Percentiles rank a stretch among this genome's conserved stretches.
These are phyloP conservation scores for Cetraspora pellucida DNA, from an alignment of 192 early-diverging fungal genomes.

Conservation along the genomic window DNA sequence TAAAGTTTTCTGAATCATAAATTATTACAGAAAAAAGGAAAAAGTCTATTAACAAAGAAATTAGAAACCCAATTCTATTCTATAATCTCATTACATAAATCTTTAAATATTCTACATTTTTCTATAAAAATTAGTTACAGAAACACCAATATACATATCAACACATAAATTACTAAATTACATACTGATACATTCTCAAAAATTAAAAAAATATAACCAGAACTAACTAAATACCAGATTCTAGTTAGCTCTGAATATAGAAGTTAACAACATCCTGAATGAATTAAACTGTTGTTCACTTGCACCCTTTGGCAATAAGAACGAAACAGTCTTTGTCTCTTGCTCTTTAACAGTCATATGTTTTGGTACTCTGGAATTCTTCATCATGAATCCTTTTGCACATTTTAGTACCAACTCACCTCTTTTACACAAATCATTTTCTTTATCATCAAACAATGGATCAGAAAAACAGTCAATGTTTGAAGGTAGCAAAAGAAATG, in stretches of 20 bases:
- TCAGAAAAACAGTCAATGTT: constrained; percentile 40
- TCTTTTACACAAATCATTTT: constrained; percentile 51
- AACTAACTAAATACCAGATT: background rate
- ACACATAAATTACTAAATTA: no score
- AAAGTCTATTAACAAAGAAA: no score
- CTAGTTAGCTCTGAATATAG: constrained; percentile 54
- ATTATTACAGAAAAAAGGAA: no score
- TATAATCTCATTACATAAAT: no score
- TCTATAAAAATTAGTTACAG: no score
- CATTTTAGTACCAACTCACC: constrained; percentile 53
- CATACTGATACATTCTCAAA: no score
- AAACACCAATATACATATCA: no score
- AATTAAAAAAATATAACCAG: no score
- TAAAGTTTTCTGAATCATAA: no score
- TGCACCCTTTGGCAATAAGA: constrained; percentile 51
- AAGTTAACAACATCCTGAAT: constrained; percentile 49
- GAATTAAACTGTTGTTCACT: constrained; percentile 50
- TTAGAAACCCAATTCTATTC: no score
- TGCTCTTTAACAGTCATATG: constrained; percentile 49
- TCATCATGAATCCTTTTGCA: constrained; percentile 60
- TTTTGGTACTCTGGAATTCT: constrained; percentile 53
- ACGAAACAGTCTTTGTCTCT: constrained; percentile 53
- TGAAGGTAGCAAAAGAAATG: constrained; percentile 63
- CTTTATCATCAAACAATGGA: constrained; percentile 38
- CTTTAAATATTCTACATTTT: no score